Base-by-base conservation (phyloP, 1,284 basidiomycete species). In the Fomitopsis pinicola region DNA sequence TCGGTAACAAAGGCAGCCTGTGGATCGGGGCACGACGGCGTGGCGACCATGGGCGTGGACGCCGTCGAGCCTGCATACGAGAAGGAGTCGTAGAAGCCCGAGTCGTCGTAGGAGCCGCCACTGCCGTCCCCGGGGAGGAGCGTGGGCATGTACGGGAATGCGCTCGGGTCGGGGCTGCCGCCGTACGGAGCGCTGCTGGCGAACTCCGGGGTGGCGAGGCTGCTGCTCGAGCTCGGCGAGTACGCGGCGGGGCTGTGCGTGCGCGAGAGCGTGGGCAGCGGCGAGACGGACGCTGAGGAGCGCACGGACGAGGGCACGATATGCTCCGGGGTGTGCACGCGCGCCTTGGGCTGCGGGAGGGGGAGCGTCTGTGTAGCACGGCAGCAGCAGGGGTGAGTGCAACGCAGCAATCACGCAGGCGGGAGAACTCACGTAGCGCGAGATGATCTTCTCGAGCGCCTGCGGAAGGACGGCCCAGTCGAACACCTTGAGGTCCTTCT, bases 401-500 rank as follows among this genome's bases (percentile, higher is more conserved):
- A 36, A 48, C 19, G 26, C 48, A 38, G 8, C n/a, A 55, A 33
- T 55, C 48, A 50, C 22, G 19, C 22, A 22, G 12, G 35, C n/a
- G 42, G 35, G 48, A 52, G 33, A 12, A 85, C 91, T 74, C 71
- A 95, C 94, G 73, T 97, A 97, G 95, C 97, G 97, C 42, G 89
- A 87, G 54, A 98, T 85, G 64, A 98, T 95, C 79, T 97, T 98
- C 65, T 93, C 89, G 62, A 98, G 76, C 0, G 95, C 94, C 62
- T 87, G 83, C 6, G 83, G 84, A 12, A 98, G 81, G 55, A 88
- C 79, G 50, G 83, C 84, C 96, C 96, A 98, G n/a, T 90, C 87
- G 71, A 98, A 98, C 2, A 98, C 95, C 77, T 98, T 98, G 72
- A 98, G 84, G 70, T 97, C 95, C 81, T 98, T 98, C 75, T 98